Percentiles rank a stretch among this genome's conserved stretches.
These are phyloP conservation scores for Ophiocordyceps australis DNA, from an alignment of 2,329 filamentous ascomycete genomes.

Conservation along the genomic window DNA sequence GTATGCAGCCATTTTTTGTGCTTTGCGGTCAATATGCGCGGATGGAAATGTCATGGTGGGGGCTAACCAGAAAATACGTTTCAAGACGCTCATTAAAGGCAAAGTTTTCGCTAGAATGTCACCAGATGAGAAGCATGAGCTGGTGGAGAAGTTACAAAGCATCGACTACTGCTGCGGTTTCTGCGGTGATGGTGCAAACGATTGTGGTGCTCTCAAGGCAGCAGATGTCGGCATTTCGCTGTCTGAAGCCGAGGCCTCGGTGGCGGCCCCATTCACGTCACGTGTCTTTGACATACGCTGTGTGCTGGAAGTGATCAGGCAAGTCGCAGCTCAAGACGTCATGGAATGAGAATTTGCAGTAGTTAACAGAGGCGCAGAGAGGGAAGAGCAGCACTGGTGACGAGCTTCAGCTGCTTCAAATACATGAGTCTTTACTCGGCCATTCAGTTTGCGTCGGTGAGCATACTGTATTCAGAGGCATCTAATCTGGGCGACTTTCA, in stretches of 20 bases:
- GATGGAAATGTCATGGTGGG: no score
- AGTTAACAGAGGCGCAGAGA: slow-evolving; percentile 32
- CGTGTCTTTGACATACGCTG: slow-evolving; percentile 92
- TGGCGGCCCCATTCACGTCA: slow-evolving; percentile 95
- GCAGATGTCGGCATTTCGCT: slow-evolving; percentile 95
- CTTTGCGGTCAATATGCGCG: no score
- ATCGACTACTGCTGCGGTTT: slow-evolving; percentile 93
- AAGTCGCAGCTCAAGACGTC: slow-evolving; percentile 4
- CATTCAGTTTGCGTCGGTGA: slow-evolving; percentile 97
- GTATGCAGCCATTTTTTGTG: no score
- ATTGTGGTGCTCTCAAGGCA: slow-evolving; percentile 90
- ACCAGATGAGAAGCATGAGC: slow-evolving; percentile 93
- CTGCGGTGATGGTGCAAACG: slow-evolving; percentile 93
- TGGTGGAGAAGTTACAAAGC: slow-evolving; percentile 91
- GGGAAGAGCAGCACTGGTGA: slow-evolving; percentile 87
- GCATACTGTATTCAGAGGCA: slow-evolving; percentile 84
- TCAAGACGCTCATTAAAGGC: slow-evolving; percentile 73
- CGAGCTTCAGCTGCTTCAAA: slow-evolving; percentile 98
- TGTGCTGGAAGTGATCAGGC: slow-evolving; percentile 79
- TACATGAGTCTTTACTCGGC: slow-evolving; percentile 98
- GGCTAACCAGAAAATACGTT: no score
- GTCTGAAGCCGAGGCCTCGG: slow-evolving; percentile 91
- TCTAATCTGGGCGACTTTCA: slow-evolving; percentile 96
- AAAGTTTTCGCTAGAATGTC: slow-evolving; percentile 98
- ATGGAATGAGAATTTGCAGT: neutral